These are phyloP conservation scores for Aspergillus pseudotamarii DNA, from an alignment of 2,329 filamentous ascomycete genomes.

Conservation along the genomic window DNA sequence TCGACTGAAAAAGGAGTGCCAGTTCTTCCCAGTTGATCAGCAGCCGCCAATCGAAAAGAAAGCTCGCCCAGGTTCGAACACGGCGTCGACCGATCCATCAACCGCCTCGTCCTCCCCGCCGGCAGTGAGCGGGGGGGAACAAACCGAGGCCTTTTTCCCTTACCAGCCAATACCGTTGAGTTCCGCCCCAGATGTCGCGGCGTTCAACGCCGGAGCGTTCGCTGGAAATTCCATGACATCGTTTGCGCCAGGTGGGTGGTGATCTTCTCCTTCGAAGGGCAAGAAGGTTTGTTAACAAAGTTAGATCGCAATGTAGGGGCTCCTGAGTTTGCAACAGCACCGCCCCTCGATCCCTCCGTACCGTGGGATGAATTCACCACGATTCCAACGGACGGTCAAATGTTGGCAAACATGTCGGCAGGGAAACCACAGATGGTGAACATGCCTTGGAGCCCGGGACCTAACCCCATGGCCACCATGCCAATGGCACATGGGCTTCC, in stretches of 20 bases:
- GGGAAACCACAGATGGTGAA: slow-evolving; percentile 38
- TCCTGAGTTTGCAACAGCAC: slow-evolving; percentile 32
- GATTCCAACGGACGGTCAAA: slow-evolving; percentile 40
- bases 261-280: background rate
- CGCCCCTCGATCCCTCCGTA: slow-evolving; percentile 37
- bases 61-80: slow-evolving; percentile 48
- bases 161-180: slow-evolving; percentile 40
- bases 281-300: slow-evolving; percentile 11
- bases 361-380: slow-evolving; percentile 44
- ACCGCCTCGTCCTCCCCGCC: slow-evolving; percentile 54
- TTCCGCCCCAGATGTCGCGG: slow-evolving; percentile 36
- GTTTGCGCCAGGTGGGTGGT: slow-evolving; percentile 40
- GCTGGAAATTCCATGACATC: slow-evolving; percentile 36
- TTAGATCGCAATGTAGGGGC: slow-evolving; percentile 33
- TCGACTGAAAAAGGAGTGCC: slow-evolving; percentile 89
- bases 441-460: slow-evolving; percentile 32
- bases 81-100: slow-evolving; percentile 48
- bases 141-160: slow-evolving; percentile 40
- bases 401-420: slow-evolving; percentile 35
- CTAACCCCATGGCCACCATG: slow-evolving; percentile 30
- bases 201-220: slow-evolving; percentile 35
- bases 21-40: slow-evolving; percentile 87
- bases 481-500: slow-evolving; percentile 33
- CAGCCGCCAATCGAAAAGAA: slow-evolving; percentile 58
- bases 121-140: slow-evolving; percentile 33